Evolutionary conservation across 2,329 filamentous ascomycete genomes (phyloP).

Genomic region (Pseudogymnoascus sp.): DNA sequence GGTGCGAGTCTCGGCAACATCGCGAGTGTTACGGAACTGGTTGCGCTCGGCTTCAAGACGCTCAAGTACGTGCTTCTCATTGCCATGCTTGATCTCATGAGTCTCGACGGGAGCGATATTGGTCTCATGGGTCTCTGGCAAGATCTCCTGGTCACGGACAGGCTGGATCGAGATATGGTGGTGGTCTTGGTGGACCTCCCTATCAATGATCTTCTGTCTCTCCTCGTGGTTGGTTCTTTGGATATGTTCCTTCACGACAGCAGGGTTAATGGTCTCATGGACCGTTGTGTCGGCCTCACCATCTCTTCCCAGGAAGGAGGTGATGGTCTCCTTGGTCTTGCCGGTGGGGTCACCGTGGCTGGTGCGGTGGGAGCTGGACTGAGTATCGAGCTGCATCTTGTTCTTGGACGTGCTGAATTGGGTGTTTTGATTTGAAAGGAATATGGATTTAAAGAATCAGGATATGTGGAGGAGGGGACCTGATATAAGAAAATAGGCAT

Average conservation of each 20-base stretch:
- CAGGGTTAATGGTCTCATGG: slow-evolving; percentile 54
- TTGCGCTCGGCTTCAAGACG: slow-evolving; percentile 46
- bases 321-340: slow-evolving; percentile 56
- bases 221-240: slow-evolving; percentile 55
- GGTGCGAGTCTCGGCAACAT: slow-evolving; percentile 40
- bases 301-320: slow-evolving; percentile 51
- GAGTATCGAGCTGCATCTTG: slow-evolving; percentile 7
- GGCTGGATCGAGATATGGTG: slow-evolving; percentile 66
- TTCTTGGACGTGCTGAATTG: slow-evolving; percentile 10
- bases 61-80: slow-evolving; percentile 40
- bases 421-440: slow-evolving; percentile 4
- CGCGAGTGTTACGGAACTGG: slow-evolving; percentile 45
- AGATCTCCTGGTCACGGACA: slow-evolving; percentile 45
- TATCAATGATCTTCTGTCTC: slow-evolving; percentile 55
- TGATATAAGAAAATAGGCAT: slow-evolving; percentile 5
- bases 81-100: slow-evolving; percentile 54
- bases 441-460: slow-evolving; percentile 1
- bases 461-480: background rate
- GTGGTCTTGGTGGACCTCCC: slow-evolving; percentile 65
- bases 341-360: slow-evolving; percentile 40
- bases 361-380: slow-evolving; percentile 6
- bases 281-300: slow-evolving; percentile 66
- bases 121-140: slow-evolving; percentile 56
- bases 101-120: slow-evolving; percentile 53
- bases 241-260: slow-evolving; percentile 54